Base-by-base conservation (phyloP, 2,329 filamentous ascomycete species). In the Xylariaceae sp. region DNA sequence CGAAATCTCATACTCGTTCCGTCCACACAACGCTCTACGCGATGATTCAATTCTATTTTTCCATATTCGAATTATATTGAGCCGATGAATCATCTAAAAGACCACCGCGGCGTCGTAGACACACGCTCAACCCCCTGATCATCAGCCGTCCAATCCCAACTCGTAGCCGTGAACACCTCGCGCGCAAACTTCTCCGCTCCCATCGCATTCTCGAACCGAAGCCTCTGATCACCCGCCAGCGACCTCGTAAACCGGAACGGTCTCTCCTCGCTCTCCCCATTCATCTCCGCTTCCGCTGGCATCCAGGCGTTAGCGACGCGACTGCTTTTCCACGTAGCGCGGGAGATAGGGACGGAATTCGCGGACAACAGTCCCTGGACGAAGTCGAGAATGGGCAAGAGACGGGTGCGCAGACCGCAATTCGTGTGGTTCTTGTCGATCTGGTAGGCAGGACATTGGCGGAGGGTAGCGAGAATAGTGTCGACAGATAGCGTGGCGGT, bases 351-450 rank as follows among this genome's bases (percentile, higher is more conserved):
- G 5, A 83, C 68, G 34, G 74, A 74, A 39, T 72, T 75, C 0
- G 80, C 73, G 0, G 78, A 77, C 3, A 86, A 71, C 75, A 85
- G 80, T n/a, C 76, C 72, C 59, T 84, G 79, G 35, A 92, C 74
- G 56, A 85, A 82, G 57, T 88, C 86, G 13, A 91, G 72, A 2
- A 89, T 79, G 6, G 88, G 86, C 45, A 88, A 74, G 2, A 91
- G 72, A 15, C 85, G 79, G 2, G 83, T 84, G 50, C 88, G 78
- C 44, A 90, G 77, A 1, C 89, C 89, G 68, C 89, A 92, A 71
- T 91, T 88, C 1, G 80, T 79, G 71, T 92, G 89, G 68, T 90
- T 78, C 64, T 81, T 82, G 72, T 92, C 88, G 60, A 92, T 81
- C 71, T 92, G 89, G 69, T 92, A 92, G 57, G 79, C 81, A 0